Base-by-base conservation (phyloP, 2,329 filamentous ascomycete species). In the Cladosporium sp. region DNA sequence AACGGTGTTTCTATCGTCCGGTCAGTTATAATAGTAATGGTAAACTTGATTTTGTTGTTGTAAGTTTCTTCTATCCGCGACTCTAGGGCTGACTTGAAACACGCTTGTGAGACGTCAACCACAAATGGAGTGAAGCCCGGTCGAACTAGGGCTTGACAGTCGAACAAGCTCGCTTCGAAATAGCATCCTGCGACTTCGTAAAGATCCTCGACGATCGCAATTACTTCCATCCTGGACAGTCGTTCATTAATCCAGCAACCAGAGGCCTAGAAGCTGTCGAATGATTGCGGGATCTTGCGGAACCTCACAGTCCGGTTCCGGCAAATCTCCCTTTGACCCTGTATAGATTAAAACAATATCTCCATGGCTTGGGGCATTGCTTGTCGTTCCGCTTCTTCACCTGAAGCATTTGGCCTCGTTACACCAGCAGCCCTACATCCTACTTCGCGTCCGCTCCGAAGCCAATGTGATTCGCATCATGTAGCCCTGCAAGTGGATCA, bases 111-210 rank as follows among this genome's bases (percentile, higher is more conserved):
- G 15, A 8, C 37, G 37, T 8, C 8, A 11, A 39, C 17, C 37
- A 17, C 19, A 20, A 20, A 29, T 20, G 44, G 44, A 47, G 34
- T 39, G 36, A 47, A 47, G 44, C 36, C 44, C 36, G 44, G n/a
- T 40, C 24, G 36, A 36, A 36, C 20, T 19, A 29, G 29, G 36
- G 13, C 36, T 19, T 29, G 11, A 32, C 17, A n/a, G n/a, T n/a
- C n/a, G n/a, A 47, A 39, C 44, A 30, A n/a, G 41, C 36, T 39
- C 36, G 2, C 15, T 30, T 22, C 27, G 44, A 36, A 27, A 27
- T n/a, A n/a, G n/a, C n/a, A 27, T 27, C 22, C 22, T 5, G 22
- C 22, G 19, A 19, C 43, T 36, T 36, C 22, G 36, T n/a, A 36
- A 19, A 44, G n/a, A 18, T 15, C 15, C 2, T 7, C 24, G 44